Base-by-base conservation (phyloP, 140 eudicot genomes). In the Oenanthe javanica region DNA sequence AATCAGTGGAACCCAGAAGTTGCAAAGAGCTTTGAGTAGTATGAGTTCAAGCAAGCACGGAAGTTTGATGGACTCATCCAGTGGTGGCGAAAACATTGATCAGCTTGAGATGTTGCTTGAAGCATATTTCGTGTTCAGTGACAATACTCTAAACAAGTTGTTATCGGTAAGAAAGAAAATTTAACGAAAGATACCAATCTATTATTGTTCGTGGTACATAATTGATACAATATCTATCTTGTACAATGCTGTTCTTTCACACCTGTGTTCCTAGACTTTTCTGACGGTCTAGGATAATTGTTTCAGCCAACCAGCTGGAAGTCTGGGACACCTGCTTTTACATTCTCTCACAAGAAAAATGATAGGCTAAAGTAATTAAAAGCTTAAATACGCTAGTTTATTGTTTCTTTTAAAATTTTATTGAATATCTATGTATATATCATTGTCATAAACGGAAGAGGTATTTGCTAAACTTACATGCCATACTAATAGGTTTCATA, bases 61-160 rank as follows among this genome's bases (percentile, higher is more conserved):
- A 83, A 96, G 99, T 88, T 87, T 91, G 79, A 76, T 84, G 61
- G 85, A 88, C 84, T 93, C 99, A 69, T 87, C 98, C 21, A 87
- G 55, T 80, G 87, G 84, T 64, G 88, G 76, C 66, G 99, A 96
- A 84, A 88, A 93, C 81, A 93, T 96, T 75, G 97, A 93, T 87
- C 97, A 96, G 80, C 99, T 96, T 80, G 99, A 96, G 86, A 96
- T 96, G 98, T 87, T 96, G 89, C 91, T 96, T 36, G 98, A 96
- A 83, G 99, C 99, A 21, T 96, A 96, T 79, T 96, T 89, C 76
- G 97, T 96, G 57, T 92, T 91, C 80, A 85, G 86, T 55, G 99
- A 96, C 80, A 92, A 88, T 78, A 91, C 98, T 52, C 89, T 89
- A 64, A 96, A 89, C 91, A 91, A 93, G 77, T 82, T 93, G 91